Evolutionary conservation across 148 eudicot genomes (phyloP), one percentile per base, ranked within the genome.

Genomic region (Talinum fruticosum): DNA sequence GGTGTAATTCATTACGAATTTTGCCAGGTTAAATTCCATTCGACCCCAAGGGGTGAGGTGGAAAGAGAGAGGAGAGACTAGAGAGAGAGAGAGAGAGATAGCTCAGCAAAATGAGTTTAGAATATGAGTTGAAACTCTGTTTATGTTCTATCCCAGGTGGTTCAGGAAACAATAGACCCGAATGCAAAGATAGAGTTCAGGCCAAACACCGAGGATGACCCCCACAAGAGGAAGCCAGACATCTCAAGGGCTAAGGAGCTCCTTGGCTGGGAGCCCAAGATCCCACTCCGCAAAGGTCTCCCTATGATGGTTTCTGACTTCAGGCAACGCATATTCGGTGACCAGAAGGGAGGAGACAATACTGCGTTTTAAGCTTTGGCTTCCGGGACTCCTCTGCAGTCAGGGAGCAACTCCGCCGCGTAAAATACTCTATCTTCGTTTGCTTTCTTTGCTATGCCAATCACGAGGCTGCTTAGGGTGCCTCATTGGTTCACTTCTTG

Each of bases 201-300:
- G 86, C 91, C 91, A 4, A 96, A 96, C 91, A 96, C 99, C 2
- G 96, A 91, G 79, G 99, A 96, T 71, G 98, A 96, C 76, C 99
- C 99, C 0, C 97, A 91, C 89, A 91, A 91, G 96, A 90, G 99
- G 75, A 96, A 96, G 75, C 99, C 98, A 0, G 98, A 96, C 76
- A 96, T 93, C 77, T 69, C 90, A 4, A 89, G 75, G 91, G 99
- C 99, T 18, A 96, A 91, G 81, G 99, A 96, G 29, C 83, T 85
- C 51, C 90, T 96, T 1, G 97, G 97, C 1, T 96, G 98, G 99
- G 98, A 96, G 79, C 99, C 99, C 24, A 96, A 93, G 83, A 87
- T 96, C 45, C 68, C 93, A 6, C 93, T 96, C 29, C 88, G 82
- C 41, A 86, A 93, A 76, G 99, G 99, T 78, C 97, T 96, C 7